phyloP scores from a whole-genome alignment of 2,329 filamentous ascomycete species.

The Mycocentrospora acerina region DNA sequence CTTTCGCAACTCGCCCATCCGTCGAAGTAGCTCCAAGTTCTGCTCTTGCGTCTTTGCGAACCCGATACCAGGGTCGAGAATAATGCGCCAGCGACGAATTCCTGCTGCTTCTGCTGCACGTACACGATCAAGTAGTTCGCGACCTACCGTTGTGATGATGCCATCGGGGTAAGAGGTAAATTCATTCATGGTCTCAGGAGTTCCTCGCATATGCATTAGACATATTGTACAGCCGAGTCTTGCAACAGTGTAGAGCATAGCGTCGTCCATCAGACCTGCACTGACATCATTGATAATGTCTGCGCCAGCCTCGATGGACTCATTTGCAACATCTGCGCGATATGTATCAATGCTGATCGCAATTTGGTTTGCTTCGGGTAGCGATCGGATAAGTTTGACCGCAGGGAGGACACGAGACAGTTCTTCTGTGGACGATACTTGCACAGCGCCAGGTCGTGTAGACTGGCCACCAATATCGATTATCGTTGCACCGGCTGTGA shows the following conservation, averaged over 20 bases:
- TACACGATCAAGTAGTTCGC: constrained; percentile 71
- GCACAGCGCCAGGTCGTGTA: constrained; percentile 72
- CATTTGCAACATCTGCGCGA: constrained; percentile 76
- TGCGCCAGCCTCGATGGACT: constrained; percentile 75
- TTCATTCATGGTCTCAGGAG: constrained; percentile 75
- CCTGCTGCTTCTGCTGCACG: constrained; percentile 77
- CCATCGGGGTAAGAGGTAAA: constrained; percentile 66
- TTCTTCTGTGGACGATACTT: constrained; percentile 74
- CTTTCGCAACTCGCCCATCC: constrained; percentile 59
- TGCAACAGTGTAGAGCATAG: constrained; percentile 81
- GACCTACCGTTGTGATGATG: constrained; percentile 64
- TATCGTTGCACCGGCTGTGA: constrained; percentile 73
- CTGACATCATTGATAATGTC: constrained; percentile 96
- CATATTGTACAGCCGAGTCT: constrained; percentile 74
- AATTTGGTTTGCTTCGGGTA: constrained; percentile 63
- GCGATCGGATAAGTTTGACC: constrained; percentile 69
- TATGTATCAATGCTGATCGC: constrained; percentile 92
- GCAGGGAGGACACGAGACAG: constrained; percentile 74
- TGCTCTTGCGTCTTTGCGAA: constrained; percentile 85
- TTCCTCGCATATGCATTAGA: constrained; percentile 94
- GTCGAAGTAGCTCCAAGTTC: constrained; percentile 76
- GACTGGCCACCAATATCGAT: constrained; percentile 94
- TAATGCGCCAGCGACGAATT: constrained; percentile 87
- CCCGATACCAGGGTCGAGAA: constrained; percentile 90
- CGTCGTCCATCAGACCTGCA: constrained; percentile 72